Evolutionary conservation across 2,329 filamentous ascomycete genomes (phyloP).

Genomic region (Metarhizium sp.): DNA sequence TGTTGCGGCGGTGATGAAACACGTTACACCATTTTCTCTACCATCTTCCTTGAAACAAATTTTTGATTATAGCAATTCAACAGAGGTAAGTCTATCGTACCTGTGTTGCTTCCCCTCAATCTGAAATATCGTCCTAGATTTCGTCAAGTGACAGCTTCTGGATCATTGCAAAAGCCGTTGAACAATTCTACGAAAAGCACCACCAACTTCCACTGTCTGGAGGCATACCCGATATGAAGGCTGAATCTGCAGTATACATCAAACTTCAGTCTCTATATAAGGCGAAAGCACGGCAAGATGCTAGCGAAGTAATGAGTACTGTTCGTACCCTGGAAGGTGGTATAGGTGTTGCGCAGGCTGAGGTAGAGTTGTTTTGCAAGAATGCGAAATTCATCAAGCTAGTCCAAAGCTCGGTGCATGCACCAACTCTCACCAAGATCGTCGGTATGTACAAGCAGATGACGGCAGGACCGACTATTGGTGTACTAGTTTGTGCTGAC

Average conservation of each 20-base stretch:
- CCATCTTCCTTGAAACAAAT: slow-evolving; percentile 65
- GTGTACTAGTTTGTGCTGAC: neutral
- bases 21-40: slow-evolving; percentile 60
- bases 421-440: slow-evolving; percentile 40
- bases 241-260: slow-evolving; percentile 82
- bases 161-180: slow-evolving; percentile 75
- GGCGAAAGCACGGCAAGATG: slow-evolving; percentile 69
- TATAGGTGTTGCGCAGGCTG: slow-evolving; percentile 52
- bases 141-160: slow-evolving; percentile 56
- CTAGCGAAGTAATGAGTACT: slow-evolving; percentile 60
- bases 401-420: slow-evolving; percentile 46
- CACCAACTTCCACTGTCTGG: slow-evolving; percentile 73
- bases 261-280: slow-evolving; percentile 90
- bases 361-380: slow-evolving; percentile 90
- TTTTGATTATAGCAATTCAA: slow-evolving; percentile 54
- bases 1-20: slow-evolving; percentile 75
- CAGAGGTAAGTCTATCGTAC: slow-evolving; percentile 38
- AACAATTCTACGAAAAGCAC: slow-evolving; percentile 65
- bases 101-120: neutral
- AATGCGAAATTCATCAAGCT: slow-evolving; percentile 90
- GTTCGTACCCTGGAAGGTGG: slow-evolving; percentile 45
- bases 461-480: neutral
- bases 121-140: neutral
- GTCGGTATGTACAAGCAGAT: slow-evolving; percentile 36
- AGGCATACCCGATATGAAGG: slow-evolving; percentile 94